phyloP scores from a whole-genome alignment of 768 basidiomycete species.

The Calocybe cyanea region DNA sequence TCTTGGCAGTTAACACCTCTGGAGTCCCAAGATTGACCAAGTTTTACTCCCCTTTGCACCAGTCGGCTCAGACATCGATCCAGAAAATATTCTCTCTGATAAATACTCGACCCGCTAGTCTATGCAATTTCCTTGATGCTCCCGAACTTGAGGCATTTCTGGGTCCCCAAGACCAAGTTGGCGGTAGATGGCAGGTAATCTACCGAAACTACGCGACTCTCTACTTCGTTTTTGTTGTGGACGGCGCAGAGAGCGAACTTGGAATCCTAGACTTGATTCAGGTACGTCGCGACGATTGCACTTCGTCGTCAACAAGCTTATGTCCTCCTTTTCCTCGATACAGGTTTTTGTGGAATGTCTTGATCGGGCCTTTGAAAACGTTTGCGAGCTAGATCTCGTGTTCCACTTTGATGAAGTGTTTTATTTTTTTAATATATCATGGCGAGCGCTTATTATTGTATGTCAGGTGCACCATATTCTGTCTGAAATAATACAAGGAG shows the following conservation, averaged over 20 bases:
- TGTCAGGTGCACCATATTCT: constrained; percentile 89
- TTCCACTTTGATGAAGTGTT: constrained; percentile 96
- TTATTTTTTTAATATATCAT: background rate
- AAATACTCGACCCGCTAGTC: constrained; percentile 68
- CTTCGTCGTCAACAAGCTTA: background rate
- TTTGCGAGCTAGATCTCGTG: constrained; percentile 96
- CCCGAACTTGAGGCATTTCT: constrained; percentile 79
- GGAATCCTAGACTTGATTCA: constrained; percentile 96
- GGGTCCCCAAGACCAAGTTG: constrained; percentile 47
- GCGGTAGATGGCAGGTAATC: constrained; percentile 79
- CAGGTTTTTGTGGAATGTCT: constrained; percentile 97
- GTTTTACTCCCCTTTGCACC: constrained; percentile 81
- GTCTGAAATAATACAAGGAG: constrained; percentile 95
- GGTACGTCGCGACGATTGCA: constrained; percentile 40
- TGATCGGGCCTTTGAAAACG: constrained; percentile 95
- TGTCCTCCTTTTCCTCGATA: background rate
- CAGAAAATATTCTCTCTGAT: constrained; percentile 90
- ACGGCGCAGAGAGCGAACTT: constrained; percentile 93
- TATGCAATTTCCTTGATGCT: constrained; percentile 97
- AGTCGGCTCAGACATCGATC: constrained; percentile 64
- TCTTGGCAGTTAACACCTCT: constrained; percentile 79
- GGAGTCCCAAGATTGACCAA: constrained; percentile 83
- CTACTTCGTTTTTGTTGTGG: constrained; percentile 96
- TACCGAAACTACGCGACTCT: constrained; percentile 96
- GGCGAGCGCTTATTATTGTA: constrained; percentile 1